Base-by-base conservation (phyloP, 2,329 filamentous ascomycete genomes). In the Coniochaeta sp. region DNA sequence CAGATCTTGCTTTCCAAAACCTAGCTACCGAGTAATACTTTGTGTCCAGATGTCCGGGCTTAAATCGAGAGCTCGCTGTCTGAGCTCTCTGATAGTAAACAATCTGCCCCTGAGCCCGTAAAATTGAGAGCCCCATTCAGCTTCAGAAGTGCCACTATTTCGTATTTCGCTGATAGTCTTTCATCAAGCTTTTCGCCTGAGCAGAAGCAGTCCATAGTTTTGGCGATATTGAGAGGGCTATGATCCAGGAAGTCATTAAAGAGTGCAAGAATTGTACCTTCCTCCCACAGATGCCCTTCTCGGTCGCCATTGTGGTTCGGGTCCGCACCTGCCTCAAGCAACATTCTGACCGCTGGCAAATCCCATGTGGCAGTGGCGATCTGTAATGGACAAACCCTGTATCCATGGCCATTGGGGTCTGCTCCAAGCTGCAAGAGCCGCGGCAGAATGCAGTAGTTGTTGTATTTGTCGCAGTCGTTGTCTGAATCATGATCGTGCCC, bases 251-350 rank as follows among this genome's bases (percentile, higher is more conserved):
- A 3, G 14, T 38, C 34, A 12, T 38, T 38, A 16, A 38, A 38
- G 16, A 3, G 3, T 3, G 34, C 34, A 12, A 38, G 34, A 38
- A 14, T 4, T 38, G 34, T 38, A 4, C 34, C 34, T 12, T 38
- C 12, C 16, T 38, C 34, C 34, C 34, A 38, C 9, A 38, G 6
- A 12, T 38, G 34, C 14, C 34, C 34, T 38, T 7, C 6, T 38
- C 10, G 34, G 34, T 38, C 34, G 7, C 34, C 34, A 16, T 3
- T 12, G 14, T 58, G 54, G 47, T 63, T 58, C 1, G 61, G 59
- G 19, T 63, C 58, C 1, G 60, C 16, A n/a, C 61, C 61, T 1
- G 59, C 58, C 14, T 63, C 59, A 17, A 63, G 59, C 14, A 38
- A 38, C 12, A 38, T 3, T 12, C 34, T 38, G 34, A 38, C 34